These are phyloP conservation scores for Poronia punctata DNA, from an alignment of 495 filamentous ascomycete genomes.

Conservation along the genomic window DNA sequence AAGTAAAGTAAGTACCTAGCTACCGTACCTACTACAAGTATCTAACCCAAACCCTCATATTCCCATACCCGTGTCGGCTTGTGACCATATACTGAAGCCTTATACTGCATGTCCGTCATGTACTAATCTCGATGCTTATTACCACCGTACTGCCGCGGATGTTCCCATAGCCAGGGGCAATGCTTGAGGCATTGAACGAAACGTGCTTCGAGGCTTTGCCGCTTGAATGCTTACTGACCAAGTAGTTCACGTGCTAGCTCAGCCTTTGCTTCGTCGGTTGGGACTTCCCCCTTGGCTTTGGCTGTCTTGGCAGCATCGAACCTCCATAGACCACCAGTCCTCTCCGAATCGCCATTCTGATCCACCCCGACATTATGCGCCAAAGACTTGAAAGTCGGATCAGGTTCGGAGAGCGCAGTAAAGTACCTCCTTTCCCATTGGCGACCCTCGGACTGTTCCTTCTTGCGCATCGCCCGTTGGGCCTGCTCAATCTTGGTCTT, in stretches of 20 bases:
- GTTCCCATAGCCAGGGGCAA: no score
- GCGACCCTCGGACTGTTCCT: slow-evolving; percentile 67
- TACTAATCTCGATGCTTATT: no score
- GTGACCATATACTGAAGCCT: no score
- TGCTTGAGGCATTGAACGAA: no score
- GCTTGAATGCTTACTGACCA: slow-evolving; percentile 39
- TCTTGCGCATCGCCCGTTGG: slow-evolving; percentile 76
- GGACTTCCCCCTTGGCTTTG: slow-evolving; percentile 30
- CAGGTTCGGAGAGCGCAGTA: slow-evolving; percentile 44
- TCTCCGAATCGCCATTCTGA: slow-evolving; percentile 59
- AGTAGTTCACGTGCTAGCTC: slow-evolving; percentile 34
- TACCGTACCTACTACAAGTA: no score
- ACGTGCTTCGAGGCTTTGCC: no score
- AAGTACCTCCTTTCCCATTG: slow-evolving; percentile 89
- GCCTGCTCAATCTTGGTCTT: slow-evolving; percentile 88
- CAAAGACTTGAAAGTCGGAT: slow-evolving; percentile 52
- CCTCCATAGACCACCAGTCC: slow-evolving; percentile 84
- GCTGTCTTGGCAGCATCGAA: slow-evolving; percentile 64
- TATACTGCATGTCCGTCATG: no score
- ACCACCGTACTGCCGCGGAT: no score
- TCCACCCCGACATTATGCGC: slow-evolving; percentile 49
- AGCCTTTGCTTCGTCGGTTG: slow-evolving; percentile 31
- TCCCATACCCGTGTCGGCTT: no score
- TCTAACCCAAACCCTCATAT: no score
- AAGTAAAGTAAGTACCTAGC: no score